Evolutionary conservation across 2,329 filamentous ascomycete genomes (phyloP).

Genomic region (Claviceps paspali): DNA sequence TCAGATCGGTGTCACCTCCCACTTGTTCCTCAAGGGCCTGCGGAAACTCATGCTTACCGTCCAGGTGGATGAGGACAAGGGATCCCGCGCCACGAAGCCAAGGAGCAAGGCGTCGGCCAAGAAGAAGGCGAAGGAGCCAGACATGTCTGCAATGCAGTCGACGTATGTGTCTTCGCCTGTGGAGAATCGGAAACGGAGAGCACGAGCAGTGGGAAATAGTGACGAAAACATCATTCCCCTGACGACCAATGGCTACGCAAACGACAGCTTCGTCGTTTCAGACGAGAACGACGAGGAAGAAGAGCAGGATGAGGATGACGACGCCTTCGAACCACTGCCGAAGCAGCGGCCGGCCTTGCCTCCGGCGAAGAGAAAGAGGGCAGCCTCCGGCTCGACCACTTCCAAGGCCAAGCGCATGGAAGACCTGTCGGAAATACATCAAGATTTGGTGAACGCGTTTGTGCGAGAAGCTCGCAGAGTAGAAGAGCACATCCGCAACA

Average conservation of each 20-base stretch:
- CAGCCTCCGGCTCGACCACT: conserved; percentile 38
- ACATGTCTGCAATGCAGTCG: conserved; percentile 26
- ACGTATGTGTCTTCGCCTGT: conserved; percentile 39
- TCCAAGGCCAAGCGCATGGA: conserved; percentile 38
- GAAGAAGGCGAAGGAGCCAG: conserved; percentile 19
- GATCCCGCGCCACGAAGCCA: conserved; percentile 16
- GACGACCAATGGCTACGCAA: conserved; percentile 30
- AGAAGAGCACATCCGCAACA: conserved; percentile 46
- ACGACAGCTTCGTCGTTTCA: conserved; percentile 33
- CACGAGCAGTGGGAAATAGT: conserved; percentile 13
- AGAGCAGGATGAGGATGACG: conserved; percentile 24
- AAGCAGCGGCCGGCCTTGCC: conserved; percentile 22
- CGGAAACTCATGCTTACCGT: conserved; percentile 30
- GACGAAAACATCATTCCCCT: conserved; percentile 24
- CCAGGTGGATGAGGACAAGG: conserved; percentile 19
- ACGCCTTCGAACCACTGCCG: conserved; percentile 31
- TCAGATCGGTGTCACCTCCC: conserved; percentile 26
- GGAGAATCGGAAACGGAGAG: conserved; percentile 17
- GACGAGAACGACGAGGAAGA: conserved; percentile 19
- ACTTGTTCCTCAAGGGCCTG: conserved; percentile 27
- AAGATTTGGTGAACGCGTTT: conserved; percentile 49
- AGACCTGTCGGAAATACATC: conserved; percentile 42
- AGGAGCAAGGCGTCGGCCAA: conserved; percentile 21
- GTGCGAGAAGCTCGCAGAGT: conserved; percentile 43
- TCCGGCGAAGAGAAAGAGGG: conserved; percentile 8